Base-by-base conservation (phyloP, 306 rosid genomes). In the Vigna trinervia region DNA sequence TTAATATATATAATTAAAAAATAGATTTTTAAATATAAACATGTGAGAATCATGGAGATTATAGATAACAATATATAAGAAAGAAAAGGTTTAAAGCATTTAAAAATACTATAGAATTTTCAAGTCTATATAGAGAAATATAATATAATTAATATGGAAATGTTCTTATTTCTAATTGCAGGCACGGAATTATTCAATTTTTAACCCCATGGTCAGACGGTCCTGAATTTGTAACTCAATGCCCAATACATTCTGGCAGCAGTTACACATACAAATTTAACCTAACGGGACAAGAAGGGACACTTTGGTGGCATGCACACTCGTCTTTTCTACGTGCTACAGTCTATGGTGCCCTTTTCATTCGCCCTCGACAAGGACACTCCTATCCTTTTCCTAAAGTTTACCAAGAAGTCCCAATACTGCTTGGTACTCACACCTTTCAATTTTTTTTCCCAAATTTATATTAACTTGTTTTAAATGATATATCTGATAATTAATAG, bases 261-360 rank as follows among this genome's bases (percentile, higher is more conserved):
- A 87, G 23, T 5, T 92, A 83, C 46, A 84, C 90, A 0, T 88
- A 93, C 60, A 82, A 17, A 53, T 93, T 90, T 54, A 81, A 82
- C 0, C 63, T 93, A 72, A 85, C 75, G 5, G 85, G 79, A 23
- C 94, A 93, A 72, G 96, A 93, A 45, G 96, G 97, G 0, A 93
- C 94, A 8, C 89, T 90, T 14, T 93, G 96, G 92, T 90, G 96
- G 96, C 94, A 93, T 73, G 90, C 94, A 0, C 94, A 90, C 69
- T 61, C 80, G 0, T 77, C 89, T 4, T 79, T 83, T 85, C 88
- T 93, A 23, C 96, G 96, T 2, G 82, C 96, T 5, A 85, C 87
- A 2, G 88, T 93, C 5, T 51, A 87, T 36, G 93, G 96, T 1
- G 91, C 94, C 2, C 89, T 93, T 58, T 50, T 93, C 63, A 85